Evolutionary conservation across 2,329 filamentous ascomycete genomes (phyloP).

Genomic region (Pseudogymnoascus sp.): DNA sequence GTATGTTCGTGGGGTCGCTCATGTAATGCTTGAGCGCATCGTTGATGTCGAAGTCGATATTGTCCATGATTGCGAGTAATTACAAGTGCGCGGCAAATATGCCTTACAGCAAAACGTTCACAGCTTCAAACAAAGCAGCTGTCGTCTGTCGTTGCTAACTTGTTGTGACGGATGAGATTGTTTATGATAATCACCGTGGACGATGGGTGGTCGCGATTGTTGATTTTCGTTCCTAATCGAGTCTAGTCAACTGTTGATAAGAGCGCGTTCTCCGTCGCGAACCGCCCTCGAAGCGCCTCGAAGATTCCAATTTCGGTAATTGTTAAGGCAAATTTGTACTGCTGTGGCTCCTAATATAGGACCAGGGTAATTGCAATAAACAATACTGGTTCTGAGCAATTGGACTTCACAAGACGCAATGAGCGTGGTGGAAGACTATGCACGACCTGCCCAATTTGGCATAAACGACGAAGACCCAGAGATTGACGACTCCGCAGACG

Average conservation of each 20-base stretch:
- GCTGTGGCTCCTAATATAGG: background rate
- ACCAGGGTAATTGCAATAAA: background rate
- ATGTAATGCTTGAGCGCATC: constrained; percentile 95
- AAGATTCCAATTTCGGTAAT: constrained; percentile 1
- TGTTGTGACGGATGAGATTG: constrained; percentile 4
- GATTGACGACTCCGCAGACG: constrained; percentile 10
- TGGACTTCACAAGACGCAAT: background rate
- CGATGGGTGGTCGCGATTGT: constrained; percentile 10
- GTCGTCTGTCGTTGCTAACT: constrained; percentile 1
- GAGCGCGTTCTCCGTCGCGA: constrained; percentile 11
- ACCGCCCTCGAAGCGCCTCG: background rate
- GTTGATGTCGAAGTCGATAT: constrained; percentile 89
- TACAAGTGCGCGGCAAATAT: background rate
- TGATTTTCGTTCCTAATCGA: constrained; percentile 12
- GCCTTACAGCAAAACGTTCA: background rate
- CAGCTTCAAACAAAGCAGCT: background rate
- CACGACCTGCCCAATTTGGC: constrained; percentile 3
- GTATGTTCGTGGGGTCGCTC: constrained; percentile 78
- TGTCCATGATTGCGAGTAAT: constrained; percentile 50
- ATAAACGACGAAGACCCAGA: constrained; percentile 4
- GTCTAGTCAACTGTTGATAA: constrained; percentile 2
- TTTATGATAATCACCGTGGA: constrained; percentile 9
- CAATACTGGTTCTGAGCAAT: background rate
- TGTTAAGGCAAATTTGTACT: background rate
- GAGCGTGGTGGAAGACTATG: constrained; percentile 3